A percentile compares a stretch with the other conserved stretches of the same genome.
phyloP scores from a whole-genome alignment of 1,139 yeast genomes.

The Zygosaccharomyces sapae region DNA sequence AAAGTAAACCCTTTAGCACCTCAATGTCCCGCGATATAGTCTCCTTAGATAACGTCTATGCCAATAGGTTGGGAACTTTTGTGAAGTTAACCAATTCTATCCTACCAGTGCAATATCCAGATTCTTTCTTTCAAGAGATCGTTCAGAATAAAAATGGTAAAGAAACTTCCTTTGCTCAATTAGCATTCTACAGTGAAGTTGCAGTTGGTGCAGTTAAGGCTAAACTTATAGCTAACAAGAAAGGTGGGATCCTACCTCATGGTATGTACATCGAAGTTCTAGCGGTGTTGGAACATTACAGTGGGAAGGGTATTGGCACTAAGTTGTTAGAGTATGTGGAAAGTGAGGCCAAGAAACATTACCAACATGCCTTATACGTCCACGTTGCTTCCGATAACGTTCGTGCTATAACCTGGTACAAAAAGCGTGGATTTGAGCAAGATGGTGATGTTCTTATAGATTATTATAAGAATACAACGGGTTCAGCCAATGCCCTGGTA shows the following conservation, averaged over 20 bases:
- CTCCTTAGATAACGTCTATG: slow-evolving; percentile 29
- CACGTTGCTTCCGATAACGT: slow-evolving; percentile 54
- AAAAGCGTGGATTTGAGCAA: slow-evolving; percentile 48
- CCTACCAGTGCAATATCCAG: slow-evolving; percentile 20
- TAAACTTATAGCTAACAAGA: slow-evolving; percentile 35
- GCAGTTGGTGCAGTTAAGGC: slow-evolving; percentile 72
- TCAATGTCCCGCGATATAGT: slow-evolving; percentile 24
- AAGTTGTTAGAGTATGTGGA: slow-evolving; percentile 52
- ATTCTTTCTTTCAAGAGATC: slow-evolving; percentile 20
- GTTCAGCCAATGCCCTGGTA: slow-evolving; percentile 45
- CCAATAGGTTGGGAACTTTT: slow-evolving; percentile 26
- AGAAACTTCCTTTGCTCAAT: slow-evolving; percentile 20
- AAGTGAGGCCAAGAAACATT: slow-evolving; percentile 49
- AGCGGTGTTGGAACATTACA: slow-evolving; percentile 60
- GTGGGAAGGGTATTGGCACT: slow-evolving; percentile 57
- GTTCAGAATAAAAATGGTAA: slow-evolving; percentile 13
- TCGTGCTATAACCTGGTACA: slow-evolving; percentile 54
- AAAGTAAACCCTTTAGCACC: not conserved
- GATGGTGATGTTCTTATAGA: slow-evolving; percentile 45
- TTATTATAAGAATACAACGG: slow-evolving; percentile 48
- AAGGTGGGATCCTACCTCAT: slow-evolving; percentile 38
- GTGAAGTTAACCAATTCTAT: slow-evolving; percentile 14
- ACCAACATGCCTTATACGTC: slow-evolving; percentile 52
- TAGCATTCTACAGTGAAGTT: slow-evolving; percentile 57
- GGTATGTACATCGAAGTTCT: slow-evolving; percentile 63